Conservation (phyloP, 2,329 filamentous ascomycete species). For the Biscogniauxia sp. region DNA sequence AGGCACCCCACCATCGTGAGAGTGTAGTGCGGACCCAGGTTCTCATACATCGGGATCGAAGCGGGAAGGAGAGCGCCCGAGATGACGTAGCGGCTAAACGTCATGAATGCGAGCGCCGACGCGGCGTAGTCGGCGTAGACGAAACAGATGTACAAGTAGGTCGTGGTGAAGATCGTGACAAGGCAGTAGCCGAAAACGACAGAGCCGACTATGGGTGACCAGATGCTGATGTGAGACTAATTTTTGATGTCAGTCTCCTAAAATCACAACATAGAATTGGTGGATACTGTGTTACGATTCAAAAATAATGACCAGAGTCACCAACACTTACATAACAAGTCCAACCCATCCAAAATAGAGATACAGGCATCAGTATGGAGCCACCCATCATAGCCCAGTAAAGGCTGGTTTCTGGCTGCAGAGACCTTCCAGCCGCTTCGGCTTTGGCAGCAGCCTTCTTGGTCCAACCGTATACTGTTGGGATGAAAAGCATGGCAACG, state of each 20-base stretch:
- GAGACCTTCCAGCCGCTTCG: constrained; percentile 4
- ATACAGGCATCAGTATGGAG: constrained; percentile 38
- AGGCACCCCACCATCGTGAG: constrained; percentile 40
- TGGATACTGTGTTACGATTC: constrained; percentile 2
- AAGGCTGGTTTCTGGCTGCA: constrained; percentile 34
- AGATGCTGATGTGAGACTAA: constrained; percentile 30
- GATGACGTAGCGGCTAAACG: constrained; percentile 39
- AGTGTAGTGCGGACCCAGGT: constrained; percentile 38
- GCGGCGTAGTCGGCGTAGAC: constrained; percentile 41
- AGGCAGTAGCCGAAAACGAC: constrained; percentile 41
- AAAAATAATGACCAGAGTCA: constrained; percentile 25
- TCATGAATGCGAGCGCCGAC: constrained; percentile 40
- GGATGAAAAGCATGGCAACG: constrained; percentile 26
- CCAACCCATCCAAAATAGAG: constrained; percentile 47
- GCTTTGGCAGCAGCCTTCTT: constrained; percentile 20
- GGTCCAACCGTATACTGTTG: constrained; percentile 25
- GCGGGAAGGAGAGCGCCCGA: constrained; percentile 35
- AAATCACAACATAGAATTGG: not conserved
- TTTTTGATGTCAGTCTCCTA: constrained; percentile 7
- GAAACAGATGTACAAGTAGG: constrained; percentile 49
- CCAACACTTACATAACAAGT: constrained; percentile 22
- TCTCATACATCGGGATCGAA: constrained; percentile 35
- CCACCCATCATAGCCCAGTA: constrained; percentile 39
- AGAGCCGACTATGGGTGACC: constrained; percentile 38
- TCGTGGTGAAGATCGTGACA: constrained; percentile 41